Conservation (phyloP, 2,329 filamentous ascomycete genomes). For the Penicillium sp. region DNA sequence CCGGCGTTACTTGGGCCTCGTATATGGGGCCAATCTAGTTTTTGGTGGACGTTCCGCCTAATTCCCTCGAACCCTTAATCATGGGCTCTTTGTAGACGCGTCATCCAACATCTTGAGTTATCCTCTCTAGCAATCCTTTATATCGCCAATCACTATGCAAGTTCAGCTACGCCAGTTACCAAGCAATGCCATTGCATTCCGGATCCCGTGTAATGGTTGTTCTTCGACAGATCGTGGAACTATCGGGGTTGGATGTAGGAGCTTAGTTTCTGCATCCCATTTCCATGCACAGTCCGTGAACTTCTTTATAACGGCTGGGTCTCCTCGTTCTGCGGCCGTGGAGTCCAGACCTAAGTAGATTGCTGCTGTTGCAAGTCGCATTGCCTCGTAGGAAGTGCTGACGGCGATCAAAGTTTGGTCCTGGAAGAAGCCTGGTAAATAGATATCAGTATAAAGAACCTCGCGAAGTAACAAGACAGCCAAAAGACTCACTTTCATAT, state of each 20-base stretch:
- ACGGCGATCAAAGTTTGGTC: conserved; percentile 40
- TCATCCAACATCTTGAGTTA: neutral
- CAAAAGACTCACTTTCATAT: conserved; percentile 34
- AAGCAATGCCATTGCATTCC: conserved; percentile 35
- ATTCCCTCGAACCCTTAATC: neutral
- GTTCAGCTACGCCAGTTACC: conserved; percentile 29
- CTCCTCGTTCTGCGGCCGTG: conserved; percentile 25
- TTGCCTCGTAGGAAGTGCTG: conserved; percentile 42
- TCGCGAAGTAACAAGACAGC: neutral
- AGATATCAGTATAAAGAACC: neutral
- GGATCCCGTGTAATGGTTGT: conserved; percentile 29
- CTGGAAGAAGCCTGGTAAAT: conserved; percentile 36
- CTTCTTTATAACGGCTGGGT: conserved; percentile 31
- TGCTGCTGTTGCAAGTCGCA: conserved; percentile 37
- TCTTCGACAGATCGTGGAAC: conserved; percentile 12
- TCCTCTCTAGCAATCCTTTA: neutral
- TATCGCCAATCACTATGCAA: neutral
- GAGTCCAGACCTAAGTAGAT: conserved; percentile 38
- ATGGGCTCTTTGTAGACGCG: conserved; percentile 1
- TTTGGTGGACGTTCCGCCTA: conserved; percentile 1
- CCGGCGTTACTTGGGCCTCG: conserved; percentile 22
- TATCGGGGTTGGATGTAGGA: conserved; percentile 38
- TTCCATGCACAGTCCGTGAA: conserved; percentile 40
- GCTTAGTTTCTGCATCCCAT: conserved; percentile 35
- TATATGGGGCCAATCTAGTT: neutral